Evolutionary conservation across 1,284 basidiomycete species (phyloP).

Genomic region (Microbotryum intermedium): DNA sequence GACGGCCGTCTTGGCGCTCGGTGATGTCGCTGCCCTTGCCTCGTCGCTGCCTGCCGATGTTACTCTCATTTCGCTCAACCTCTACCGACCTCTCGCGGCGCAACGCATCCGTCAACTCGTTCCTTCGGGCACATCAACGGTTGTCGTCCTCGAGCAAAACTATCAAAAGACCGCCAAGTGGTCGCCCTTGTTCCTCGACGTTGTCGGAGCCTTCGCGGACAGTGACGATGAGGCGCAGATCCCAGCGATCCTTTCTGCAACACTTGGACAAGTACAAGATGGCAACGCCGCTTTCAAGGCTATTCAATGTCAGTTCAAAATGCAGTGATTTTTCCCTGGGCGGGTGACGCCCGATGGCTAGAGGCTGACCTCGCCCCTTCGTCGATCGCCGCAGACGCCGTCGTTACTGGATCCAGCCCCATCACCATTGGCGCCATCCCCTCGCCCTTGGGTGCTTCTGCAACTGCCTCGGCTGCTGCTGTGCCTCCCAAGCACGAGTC

Average conservation of each 20-base stretch:
- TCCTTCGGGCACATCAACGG: slow-evolving; percentile 55
- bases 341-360: slow-evolving; percentile 21
- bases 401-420: slow-evolving; percentile 37
- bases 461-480: slow-evolving; percentile 42
- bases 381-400: slow-evolving; percentile 29
- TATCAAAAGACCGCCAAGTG: slow-evolving; percentile 70
- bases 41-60: slow-evolving; percentile 49
- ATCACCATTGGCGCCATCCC: slow-evolving; percentile 33
- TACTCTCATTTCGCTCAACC: slow-evolving; percentile 57
- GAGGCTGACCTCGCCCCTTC: neutral
- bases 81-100: slow-evolving; percentile 65
- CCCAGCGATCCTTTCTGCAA: slow-evolving; percentile 53
- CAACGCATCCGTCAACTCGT: slow-evolving; percentile 57
- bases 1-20: slow-evolving; percentile 57
- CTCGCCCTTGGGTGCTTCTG: slow-evolving; percentile 34
- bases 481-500: slow-evolving; percentile 78
- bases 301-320: slow-evolving; percentile 18
- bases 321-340: neutral
- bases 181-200: slow-evolving; percentile 77
- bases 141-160: slow-evolving; percentile 79
- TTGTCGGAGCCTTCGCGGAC: slow-evolving; percentile 58
- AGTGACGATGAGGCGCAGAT: slow-evolving; percentile 40
- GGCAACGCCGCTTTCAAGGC: slow-evolving; percentile 43
- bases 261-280: slow-evolving; percentile 49
- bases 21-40: slow-evolving; percentile 44